Evolutionary conservation across 805 yeast genomes (phyloP).

Genomic region (Saccharomycopsis malanga): DNA sequence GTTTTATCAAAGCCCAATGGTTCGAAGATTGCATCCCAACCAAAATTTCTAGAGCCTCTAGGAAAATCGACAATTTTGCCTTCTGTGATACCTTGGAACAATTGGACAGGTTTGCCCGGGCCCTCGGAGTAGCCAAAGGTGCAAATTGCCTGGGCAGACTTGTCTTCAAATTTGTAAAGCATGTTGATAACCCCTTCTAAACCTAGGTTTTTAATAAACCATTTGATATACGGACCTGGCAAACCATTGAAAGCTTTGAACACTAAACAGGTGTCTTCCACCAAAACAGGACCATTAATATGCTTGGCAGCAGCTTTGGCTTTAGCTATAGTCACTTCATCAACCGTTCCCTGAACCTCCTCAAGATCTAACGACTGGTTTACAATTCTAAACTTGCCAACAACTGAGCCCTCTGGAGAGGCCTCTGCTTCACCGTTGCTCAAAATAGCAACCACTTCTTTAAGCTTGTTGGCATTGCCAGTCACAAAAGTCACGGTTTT

Average conservation of each 20-base stretch:
- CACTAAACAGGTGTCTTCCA: slow-evolving; percentile 90
- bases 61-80: slow-evolving; percentile 70
- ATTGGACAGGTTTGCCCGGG: slow-evolving; percentile 60
- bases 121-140: slow-evolving; percentile 89
- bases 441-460: slow-evolving; percentile 75
- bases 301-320: slow-evolving; percentile 63
- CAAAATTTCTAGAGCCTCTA: slow-evolving; percentile 78
- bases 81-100: slow-evolving; percentile 78
- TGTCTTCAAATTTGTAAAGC: slow-evolving; percentile 75
- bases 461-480: slow-evolving; percentile 83
- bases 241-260: slow-evolving; percentile 73
- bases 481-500: slow-evolving; percentile 47
- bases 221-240: slow-evolving; percentile 94
- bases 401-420: slow-evolving; percentile 26
- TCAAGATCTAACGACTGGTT: slow-evolving; percentile 73
- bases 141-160: slow-evolving; percentile 80
- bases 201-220: slow-evolving; percentile 80
- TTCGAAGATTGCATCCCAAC: slow-evolving; percentile 90
- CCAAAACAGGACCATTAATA: slow-evolving; percentile 74
- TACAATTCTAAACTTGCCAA: slow-evolving; percentile 45
- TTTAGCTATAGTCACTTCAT: slow-evolving; percentile 75
- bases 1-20: slow-evolving; percentile 72
- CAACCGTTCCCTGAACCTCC: slow-evolving; percentile 85
- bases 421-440: slow-evolving; percentile 32
- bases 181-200: slow-evolving; percentile 68